phyloP scores from a whole-genome alignment of 177 flowering plant species.

The Vitis hybrid region DNA sequence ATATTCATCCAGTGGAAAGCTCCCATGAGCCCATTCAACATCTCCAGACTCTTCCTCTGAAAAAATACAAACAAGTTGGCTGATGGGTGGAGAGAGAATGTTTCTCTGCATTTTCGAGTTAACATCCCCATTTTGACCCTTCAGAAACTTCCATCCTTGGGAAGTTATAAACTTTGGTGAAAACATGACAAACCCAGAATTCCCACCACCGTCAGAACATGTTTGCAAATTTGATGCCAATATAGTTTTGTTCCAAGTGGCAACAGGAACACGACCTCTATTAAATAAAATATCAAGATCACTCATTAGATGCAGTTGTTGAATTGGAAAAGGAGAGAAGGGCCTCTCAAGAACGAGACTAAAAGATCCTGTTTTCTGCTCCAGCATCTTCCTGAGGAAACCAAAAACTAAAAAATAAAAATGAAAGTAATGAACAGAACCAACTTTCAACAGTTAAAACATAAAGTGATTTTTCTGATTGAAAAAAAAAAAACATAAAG shows the following conservation, averaged over 20 bases:
- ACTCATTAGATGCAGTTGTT: constrained; percentile 46
- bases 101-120: constrained; percentile 28
- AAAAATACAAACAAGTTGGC: constrained; percentile 59
- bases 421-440: constrained; percentile 8
- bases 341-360: constrained; percentile 90
- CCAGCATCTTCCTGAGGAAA: constrained; percentile 61
- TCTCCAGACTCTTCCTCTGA: constrained; percentile 62
- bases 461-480: background rate
- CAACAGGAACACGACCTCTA: constrained; percentile 70
- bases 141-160: constrained; percentile 57
- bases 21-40: constrained; percentile 89
- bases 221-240: constrained; percentile 50
- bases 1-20: constrained; percentile 86
- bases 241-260: constrained; percentile 58
- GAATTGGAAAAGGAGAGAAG: constrained; percentile 81
- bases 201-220: constrained; percentile 50
- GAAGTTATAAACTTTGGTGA: constrained; percentile 59
- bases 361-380: constrained; percentile 57
- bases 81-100: constrained; percentile 28
- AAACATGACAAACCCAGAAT: constrained; percentile 68
- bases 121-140: constrained; percentile 28
- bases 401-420: constrained; percentile 16
- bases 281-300: constrained; percentile 61
- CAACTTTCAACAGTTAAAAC: background rate
- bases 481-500: too few relatives aligned